A percentile compares a stretch with the other conserved stretches of the same genome.
phyloP scores from a whole-genome alignment of 768 basidiomycete genomes.

The Leccinum subgranulosum region DNA sequence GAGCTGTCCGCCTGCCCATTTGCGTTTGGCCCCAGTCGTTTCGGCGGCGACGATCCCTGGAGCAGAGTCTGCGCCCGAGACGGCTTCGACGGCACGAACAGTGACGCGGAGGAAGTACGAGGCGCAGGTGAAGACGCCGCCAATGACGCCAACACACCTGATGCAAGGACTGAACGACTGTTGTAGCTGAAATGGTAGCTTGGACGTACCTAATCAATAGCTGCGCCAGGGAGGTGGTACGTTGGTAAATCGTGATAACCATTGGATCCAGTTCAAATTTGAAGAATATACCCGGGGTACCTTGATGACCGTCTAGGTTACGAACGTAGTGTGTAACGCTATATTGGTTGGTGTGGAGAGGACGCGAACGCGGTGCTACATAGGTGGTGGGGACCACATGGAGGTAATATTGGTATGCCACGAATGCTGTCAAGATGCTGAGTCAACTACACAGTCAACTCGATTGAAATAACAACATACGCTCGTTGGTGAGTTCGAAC shows the following conservation, averaged over 20 bases:
- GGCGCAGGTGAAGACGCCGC: conserved; percentile 85
- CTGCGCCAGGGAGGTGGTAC: conserved; percentile 79
- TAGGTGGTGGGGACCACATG: conserved; percentile 96
- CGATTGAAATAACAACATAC: conserved; percentile 33
- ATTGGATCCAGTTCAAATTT: conserved; percentile 96
- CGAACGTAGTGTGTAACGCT: conserved; percentile 92
- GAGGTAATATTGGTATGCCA: conserved; percentile 92
- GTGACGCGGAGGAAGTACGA: conserved; percentile 71
- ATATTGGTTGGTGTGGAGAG: conserved; percentile 81
- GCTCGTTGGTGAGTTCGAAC: conserved; percentile 66
- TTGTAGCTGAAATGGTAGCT: background rate
- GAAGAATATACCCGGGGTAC: conserved; percentile 96
- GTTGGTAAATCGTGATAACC: conserved; percentile 79
- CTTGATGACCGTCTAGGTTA: conserved; percentile 66
- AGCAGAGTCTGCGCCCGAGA: conserved; percentile 49
- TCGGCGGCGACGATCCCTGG: conserved; percentile 64
- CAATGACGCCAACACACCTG: conserved; percentile 89
- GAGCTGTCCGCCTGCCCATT: conserved; percentile 67
- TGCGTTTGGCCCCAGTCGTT: conserved; percentile 57
- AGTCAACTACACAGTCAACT: background rate
- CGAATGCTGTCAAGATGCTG: conserved; percentile 53
- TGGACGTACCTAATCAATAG: conserved; percentile 65
- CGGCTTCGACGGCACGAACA: conserved; percentile 61
- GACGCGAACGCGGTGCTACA: conserved; percentile 63
- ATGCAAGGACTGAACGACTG: background rate